Evolutionary conservation across 2,329 filamentous ascomycete species (phyloP).

Genomic region (Clonostachys solani): DNA sequence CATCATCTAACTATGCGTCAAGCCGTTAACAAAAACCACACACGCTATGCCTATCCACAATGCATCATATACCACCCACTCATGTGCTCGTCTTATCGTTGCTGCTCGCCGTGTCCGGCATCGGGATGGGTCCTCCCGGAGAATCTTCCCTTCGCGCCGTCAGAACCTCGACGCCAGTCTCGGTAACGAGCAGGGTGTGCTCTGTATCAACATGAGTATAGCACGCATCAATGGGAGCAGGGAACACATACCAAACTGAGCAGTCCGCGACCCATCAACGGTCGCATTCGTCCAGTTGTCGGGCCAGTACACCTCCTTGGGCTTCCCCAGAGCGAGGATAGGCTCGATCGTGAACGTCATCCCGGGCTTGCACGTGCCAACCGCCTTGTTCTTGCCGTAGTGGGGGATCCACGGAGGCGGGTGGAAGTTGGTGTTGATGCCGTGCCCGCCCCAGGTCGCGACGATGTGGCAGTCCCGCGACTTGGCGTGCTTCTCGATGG

Average conservation of each 20-base stretch:
- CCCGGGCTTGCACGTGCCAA: slow-evolving; percentile 87
- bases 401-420: slow-evolving; percentile 91
- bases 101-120: slow-evolving; percentile 30
- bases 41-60: no score
- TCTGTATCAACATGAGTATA: slow-evolving; percentile 38
- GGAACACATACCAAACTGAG: slow-evolving; percentile 73
- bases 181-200: slow-evolving; percentile 79
- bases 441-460: slow-evolving; percentile 93
- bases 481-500: slow-evolving; percentile 94
- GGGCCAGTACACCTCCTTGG: slow-evolving; percentile 93
- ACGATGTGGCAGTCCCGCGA: slow-evolving; percentile 81
- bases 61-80: no score
- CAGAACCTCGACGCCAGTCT: slow-evolving; percentile 75
- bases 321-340: slow-evolving; percentile 91
- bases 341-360: slow-evolving; percentile 99
- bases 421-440: slow-evolving; percentile 92
- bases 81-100: background rate
- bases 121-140: slow-evolving; percentile 67
- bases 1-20: no score
- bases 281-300: slow-evolving; percentile 98
- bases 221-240: background rate
- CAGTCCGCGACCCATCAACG: slow-evolving; percentile 80
- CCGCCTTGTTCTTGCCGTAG: slow-evolving; percentile 97
- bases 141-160: slow-evolving; percentile 70
- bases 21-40: no score